Base-by-base conservation (phyloP, 495 filamentous ascomycete species). In the Saxophila tyrrhenica region DNA sequence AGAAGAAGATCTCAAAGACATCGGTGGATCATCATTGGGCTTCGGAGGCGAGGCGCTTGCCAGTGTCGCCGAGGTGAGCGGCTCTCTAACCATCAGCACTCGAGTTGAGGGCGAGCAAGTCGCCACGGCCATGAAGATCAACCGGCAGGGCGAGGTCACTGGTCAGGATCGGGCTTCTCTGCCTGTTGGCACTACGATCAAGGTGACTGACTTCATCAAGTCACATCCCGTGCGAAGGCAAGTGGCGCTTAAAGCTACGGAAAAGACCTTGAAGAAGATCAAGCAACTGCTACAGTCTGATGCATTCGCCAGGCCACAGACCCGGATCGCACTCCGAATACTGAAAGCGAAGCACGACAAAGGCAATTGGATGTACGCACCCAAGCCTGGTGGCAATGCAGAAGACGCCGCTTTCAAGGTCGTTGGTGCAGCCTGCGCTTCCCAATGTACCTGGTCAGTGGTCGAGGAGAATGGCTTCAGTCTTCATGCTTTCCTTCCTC, bases 41-140 rank as follows among this genome's bases (percentile, higher is more conserved):
- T 98, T 98, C 63, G 75, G 92, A 48, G 92, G 92, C 10, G 82
- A 90, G 65, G 89, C 92, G 10, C 68, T 97, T 48, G 87, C 89
- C 0, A 90, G 86, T 64, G 77, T 78, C 24, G 84, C 80, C 17
- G 79, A 87, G 52, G 65, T 94, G 58, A 85, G 76, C 15, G 75
- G 80, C 3, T 57, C 70, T 1, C 56, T 96, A 50, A 73, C 69
- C 0, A 69, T 96, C 32, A 84, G 76, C 2, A 97, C 92, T 0
- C 78, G 84, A 46, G 73, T 80, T 19, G 78, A 84, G 44, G 75
- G 81, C 0, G 85, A 95, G 56, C 63, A 74, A n/a, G 80, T 83
- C 22, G 90, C 81, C 0, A 67, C 67, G 7, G 69, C 58, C 29
- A 60, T 78, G 49, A 75, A 73, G 44, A 76, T 81, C 63, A 70